Conservation (phyloP, 805 yeast genomes). For the Teunomyces cretensis region DNA sequence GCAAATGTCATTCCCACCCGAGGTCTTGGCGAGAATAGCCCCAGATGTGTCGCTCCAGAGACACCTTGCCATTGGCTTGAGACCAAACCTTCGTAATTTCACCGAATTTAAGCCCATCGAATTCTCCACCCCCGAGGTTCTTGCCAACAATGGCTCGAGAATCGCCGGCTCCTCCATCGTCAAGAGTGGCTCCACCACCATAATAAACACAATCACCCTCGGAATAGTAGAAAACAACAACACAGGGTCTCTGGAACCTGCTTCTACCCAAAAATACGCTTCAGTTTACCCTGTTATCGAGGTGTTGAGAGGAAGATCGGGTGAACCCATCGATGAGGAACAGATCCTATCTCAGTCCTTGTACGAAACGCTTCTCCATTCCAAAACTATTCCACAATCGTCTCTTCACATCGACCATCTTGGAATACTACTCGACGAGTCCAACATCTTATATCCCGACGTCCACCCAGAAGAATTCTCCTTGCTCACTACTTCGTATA, state of each 20-base stretch:
- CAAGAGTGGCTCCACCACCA: constrained; percentile 69
- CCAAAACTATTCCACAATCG: constrained; percentile 48
- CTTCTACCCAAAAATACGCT: constrained; percentile 20
- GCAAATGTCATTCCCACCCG: constrained; percentile 63
- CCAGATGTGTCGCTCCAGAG: constrained; percentile 83
- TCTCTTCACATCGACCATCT: constrained; percentile 17
- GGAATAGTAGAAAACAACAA: constrained; percentile 58
- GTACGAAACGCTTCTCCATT: constrained; percentile 58
- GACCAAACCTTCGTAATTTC: constrained; percentile 72
- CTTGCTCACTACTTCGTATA: constrained; percentile 8
- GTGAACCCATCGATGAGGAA: constrained; percentile 86
- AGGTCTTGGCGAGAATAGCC: constrained; percentile 76
- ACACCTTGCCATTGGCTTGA: constrained; percentile 68
- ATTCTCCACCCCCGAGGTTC: constrained; percentile 32
- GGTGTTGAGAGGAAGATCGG: constrained; percentile 69
- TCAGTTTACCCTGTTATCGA: constrained; percentile 73
- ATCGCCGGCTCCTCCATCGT: constrained; percentile 67
- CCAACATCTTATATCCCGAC: constrained; percentile 26
- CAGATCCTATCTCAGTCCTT: constrained; percentile 68
- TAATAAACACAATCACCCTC: constrained; percentile 69
- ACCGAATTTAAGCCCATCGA: constrained; percentile 67
- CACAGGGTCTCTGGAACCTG: constrained; percentile 24
- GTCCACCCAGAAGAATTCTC: constrained; percentile 15
- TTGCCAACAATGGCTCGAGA: constrained; percentile 18
- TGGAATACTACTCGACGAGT: constrained; percentile 15